A percentile compares a stretch with the other conserved stretches of the same genome.
Evolutionary conservation across 345 rosid species (phyloP).

Genomic region (Anastatica hierochuntica): DNA sequence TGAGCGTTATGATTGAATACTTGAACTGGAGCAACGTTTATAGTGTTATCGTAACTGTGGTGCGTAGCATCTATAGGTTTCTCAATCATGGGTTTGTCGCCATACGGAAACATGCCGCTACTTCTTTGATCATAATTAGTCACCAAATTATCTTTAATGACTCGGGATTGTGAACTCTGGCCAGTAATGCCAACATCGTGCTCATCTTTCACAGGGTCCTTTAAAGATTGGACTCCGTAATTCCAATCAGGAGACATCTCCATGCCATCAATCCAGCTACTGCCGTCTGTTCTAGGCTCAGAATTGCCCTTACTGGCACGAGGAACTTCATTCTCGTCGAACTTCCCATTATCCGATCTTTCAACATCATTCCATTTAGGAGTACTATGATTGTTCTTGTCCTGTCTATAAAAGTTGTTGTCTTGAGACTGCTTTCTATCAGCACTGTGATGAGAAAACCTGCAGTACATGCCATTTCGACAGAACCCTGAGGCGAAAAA

Average conservation of each 20-base stretch:
- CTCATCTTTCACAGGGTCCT: conserved; percentile 29
- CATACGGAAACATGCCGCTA: conserved; percentile 11
- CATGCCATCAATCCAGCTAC: conserved; percentile 49
- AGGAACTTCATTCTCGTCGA: too few relatives aligned
- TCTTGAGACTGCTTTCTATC: conserved; percentile 35
- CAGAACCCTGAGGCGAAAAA: conserved; percentile 76
- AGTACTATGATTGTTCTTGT: conserved; percentile 27
- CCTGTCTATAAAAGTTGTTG: conserved; percentile 25
- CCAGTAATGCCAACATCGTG: conserved; percentile 10
- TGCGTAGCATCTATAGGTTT: conserved; percentile 7
- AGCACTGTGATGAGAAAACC: conserved; percentile 59
- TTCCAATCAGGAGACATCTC: conserved; percentile 94
- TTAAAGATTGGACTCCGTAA: conserved; percentile 32
- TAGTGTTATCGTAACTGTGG: not conserved
- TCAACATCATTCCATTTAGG: conserved; percentile 33
- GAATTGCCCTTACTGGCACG: too few relatives aligned
- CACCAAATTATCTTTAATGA: conserved; percentile 7
- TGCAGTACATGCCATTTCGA: conserved; percentile 69
- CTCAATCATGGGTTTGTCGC: conserved; percentile 17
- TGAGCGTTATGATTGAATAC: conserved; percentile 22
- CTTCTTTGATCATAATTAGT: conserved; percentile 4
- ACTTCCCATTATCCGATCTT: conserved; percentile 27
- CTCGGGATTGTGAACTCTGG: conserved; percentile 25
- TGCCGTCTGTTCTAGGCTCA: conserved; percentile 32
- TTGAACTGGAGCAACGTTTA: conserved; percentile 23